Base-by-base conservation (phyloP, 768 basidiomycete species). In the Lepiota brunneoincarnata region DNA sequence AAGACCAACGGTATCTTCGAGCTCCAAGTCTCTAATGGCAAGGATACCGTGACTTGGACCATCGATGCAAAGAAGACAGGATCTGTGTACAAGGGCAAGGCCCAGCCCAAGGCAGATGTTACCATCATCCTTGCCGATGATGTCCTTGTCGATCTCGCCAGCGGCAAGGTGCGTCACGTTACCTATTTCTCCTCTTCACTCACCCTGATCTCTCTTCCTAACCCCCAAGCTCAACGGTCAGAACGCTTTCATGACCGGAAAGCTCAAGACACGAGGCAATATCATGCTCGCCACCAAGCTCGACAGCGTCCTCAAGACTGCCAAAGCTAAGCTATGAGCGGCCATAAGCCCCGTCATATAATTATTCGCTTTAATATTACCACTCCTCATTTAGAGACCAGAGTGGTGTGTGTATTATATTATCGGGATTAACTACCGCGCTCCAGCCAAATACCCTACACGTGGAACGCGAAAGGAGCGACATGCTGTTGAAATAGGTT, bases 241-340 rank as follows among this genome's bases (percentile, higher is more conserved):
- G 72, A 94, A 93, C 67, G 93, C 93, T 18, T 97, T 94, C 75
- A 92, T 98, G 90, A 91, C 89, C 6, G 94, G 94, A 24, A 90
- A 91, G 65, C 81, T 97, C 46, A 96, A 95, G 81, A 88, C 90
- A 14, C 88, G 81, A 67, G 93, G 92, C 51, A 94, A 93, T 72
- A 84, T 94, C 70, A 93, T 95, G 91, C 81, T 95, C 57, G 92
- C 90, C 1, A 95, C 92, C 21, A 98, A 96, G 70, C 88, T 97
- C 34, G 87, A 89, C 59, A 76, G 73, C 9, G 80, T 98, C 12
- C 79, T 98, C 46, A 90, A 78, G 73, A 64, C 65, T 39, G 69
- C 72, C 23, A 78, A 78, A 65, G 71, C 78, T 41, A 81, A 79
- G 66, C 71, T 79, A 35, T 79, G 67, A 68, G 44, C 50, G 20